Percentiles rank a stretch among this genome's conserved stretches.
Evolutionary conservation across 2,329 filamentous ascomycete species (phyloP).

Genomic region (Aureobasidium sp.): DNA sequence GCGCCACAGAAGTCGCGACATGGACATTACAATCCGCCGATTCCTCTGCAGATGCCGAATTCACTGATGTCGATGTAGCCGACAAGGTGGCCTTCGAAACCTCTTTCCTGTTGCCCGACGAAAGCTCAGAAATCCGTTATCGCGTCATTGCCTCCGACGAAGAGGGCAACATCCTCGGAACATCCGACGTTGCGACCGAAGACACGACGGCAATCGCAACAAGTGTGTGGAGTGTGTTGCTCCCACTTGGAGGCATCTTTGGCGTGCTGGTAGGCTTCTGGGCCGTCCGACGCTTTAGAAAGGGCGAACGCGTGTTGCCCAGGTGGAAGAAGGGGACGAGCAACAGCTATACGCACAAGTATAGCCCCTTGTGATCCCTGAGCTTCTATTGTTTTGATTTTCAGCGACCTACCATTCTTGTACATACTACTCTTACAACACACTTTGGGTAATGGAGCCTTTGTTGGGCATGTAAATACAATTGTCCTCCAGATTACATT

Average conservation of each 20-base stretch:
- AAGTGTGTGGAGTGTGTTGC: not conserved
- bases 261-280: not conserved
- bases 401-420: not conserved
- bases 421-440: not conserved
- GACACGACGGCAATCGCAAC: not conserved
- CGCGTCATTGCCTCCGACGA: constrained; percentile 17
- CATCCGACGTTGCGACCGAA: constrained; percentile 5
- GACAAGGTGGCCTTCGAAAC: constrained; percentile 15
- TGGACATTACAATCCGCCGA: constrained; percentile 19
- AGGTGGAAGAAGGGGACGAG: not conserved
- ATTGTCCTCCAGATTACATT: not conserved
- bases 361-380: not conserved
- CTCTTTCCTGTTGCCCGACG: constrained; percentile 9
- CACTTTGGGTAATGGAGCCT: not conserved
- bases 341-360: not conserved
- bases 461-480: not conserved
- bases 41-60: constrained; percentile 5
- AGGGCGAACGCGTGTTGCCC: not conserved
- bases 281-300: not conserved
- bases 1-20: constrained; percentile 13
- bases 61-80: constrained; percentile 11
- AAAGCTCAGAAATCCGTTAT: not conserved
- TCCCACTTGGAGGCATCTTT: not conserved
- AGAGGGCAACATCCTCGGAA: constrained; percentile 13
- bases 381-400: not conserved